Evolutionary conservation across 805 yeast genomes (phyloP).

Genomic region (Phaffomyces thermotolerans): DNA sequence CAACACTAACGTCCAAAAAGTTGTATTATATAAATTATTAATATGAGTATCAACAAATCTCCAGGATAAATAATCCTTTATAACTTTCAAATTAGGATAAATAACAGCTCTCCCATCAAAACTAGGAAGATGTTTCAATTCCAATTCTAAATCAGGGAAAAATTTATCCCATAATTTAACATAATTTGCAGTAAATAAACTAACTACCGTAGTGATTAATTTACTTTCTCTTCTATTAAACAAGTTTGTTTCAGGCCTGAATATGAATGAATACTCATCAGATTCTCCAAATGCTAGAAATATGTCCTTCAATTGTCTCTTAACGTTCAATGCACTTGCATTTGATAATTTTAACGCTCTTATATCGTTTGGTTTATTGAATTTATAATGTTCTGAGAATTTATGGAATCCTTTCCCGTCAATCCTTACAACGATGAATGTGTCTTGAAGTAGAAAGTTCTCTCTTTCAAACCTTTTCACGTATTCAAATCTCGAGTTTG

Average conservation of each 20-base stretch:
- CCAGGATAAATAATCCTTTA: slow-evolving; percentile 88
- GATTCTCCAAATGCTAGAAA: slow-evolving; percentile 88
- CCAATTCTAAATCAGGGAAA: slow-evolving; percentile 41
- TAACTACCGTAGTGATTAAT: slow-evolving; percentile 72
- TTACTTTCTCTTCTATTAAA: slow-evolving; percentile 81
- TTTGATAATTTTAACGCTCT: slow-evolving; percentile 78
- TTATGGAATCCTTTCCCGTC: slow-evolving; percentile 95
- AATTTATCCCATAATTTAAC: slow-evolving; percentile 55
- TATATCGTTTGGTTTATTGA: slow-evolving; percentile 82
- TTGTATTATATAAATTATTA: slow-evolving; percentile 86
- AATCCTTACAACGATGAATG: slow-evolving; percentile 75
- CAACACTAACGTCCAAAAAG: slow-evolving; percentile 80
- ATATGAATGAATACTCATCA: slow-evolving; percentile 85
- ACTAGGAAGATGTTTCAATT: slow-evolving; percentile 57
- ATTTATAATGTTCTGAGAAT: slow-evolving; percentile 64
- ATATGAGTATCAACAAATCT: slow-evolving; percentile 96
- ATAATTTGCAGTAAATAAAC: slow-evolving; percentile 75
- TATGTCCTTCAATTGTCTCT: slow-evolving; percentile 63
- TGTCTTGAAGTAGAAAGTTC: slow-evolving; percentile 63
- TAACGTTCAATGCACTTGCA: slow-evolving; percentile 60
- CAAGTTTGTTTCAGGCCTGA: slow-evolving; percentile 53
- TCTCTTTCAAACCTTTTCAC: slow-evolving; percentile 78
- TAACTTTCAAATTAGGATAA: slow-evolving; percentile 56
- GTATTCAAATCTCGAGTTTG: slow-evolving; percentile 82
- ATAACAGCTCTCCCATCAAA: slow-evolving; percentile 88